These are phyloP conservation scores for Penicillium arizonense DNA, from an alignment of 495 filamentous ascomycete species.

Conservation along the genomic window DNA sequence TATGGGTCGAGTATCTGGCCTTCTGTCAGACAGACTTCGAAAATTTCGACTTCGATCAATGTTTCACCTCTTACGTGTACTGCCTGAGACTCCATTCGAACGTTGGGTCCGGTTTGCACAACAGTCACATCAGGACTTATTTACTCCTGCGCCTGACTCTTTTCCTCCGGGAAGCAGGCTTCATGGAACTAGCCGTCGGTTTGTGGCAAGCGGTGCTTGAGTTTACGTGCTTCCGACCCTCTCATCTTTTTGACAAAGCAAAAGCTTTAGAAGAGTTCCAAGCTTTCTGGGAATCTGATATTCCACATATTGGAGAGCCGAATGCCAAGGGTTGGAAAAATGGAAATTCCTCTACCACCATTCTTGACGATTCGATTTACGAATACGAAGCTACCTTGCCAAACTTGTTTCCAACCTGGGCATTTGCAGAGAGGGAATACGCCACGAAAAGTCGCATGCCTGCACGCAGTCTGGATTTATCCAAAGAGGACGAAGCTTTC, in stretches of 20 bases:
- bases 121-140: constrained; percentile 59
- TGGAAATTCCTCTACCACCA: background rate
- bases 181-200: constrained; percentile 70
- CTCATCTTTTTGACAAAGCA: constrained; percentile 6
- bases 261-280: constrained; percentile 49
- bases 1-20: constrained; percentile 77
- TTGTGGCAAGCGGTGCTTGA: constrained; percentile 86
- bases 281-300: constrained; percentile 86
- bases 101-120: constrained; percentile 17
- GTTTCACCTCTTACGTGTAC: constrained; percentile 54
- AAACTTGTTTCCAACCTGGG: constrained; percentile 54
- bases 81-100: constrained; percentile 52
- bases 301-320: constrained; percentile 73
- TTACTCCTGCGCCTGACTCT: constrained; percentile 70
- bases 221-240: constrained; percentile 61
- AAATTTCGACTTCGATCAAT: constrained; percentile 66
- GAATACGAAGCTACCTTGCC: constrained; percentile 21
- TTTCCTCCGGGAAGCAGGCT: constrained; percentile 78
- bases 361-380: background rate
- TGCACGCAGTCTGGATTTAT: constrained; percentile 62
- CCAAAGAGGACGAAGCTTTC: constrained; percentile 73
- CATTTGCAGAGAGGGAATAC: constrained; percentile 53
- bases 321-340: constrained; percentile 67
- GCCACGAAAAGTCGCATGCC: constrained; percentile 49
- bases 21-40: constrained; percentile 69